phyloP scores from a whole-genome alignment of 495 filamentous ascomycete species.

The Copromyces sp. region DNA sequence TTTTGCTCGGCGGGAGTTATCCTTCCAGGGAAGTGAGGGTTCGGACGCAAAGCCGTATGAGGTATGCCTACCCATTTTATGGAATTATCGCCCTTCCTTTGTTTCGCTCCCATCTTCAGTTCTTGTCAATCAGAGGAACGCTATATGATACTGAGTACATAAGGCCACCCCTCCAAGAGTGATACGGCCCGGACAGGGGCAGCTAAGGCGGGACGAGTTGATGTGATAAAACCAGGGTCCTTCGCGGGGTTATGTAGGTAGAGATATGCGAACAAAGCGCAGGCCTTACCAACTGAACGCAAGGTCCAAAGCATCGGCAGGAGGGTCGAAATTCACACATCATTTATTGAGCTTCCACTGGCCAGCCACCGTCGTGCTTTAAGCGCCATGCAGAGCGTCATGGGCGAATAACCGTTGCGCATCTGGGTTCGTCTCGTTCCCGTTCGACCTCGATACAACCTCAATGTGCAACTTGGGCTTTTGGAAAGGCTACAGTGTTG shows the following conservation, averaged over 20 bases:
- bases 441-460: neutral
- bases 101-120: neutral
- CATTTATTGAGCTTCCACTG: neutral
- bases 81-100: neutral
- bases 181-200: neutral
- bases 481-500: neutral
- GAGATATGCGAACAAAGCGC: neutral
- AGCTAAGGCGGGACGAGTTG: neutral
- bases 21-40: neutral
- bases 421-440: neutral
- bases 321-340: neutral
- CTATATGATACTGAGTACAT: neutral
- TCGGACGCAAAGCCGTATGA: neutral
- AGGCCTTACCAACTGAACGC: neutral
- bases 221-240: neutral
- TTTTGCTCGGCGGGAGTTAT: neutral
- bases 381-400: neutral
- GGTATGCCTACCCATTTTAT: neutral
- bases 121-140: neutral
- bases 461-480: neutral
- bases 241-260: neutral
- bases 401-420: neutral
- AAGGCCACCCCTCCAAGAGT: neutral
- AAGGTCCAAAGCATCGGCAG: neutral
- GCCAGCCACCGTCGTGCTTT: neutral